Evolutionary conservation across 371 early-diverging fungal species (phyloP).

Genomic region (Mucor indicus): DNA sequence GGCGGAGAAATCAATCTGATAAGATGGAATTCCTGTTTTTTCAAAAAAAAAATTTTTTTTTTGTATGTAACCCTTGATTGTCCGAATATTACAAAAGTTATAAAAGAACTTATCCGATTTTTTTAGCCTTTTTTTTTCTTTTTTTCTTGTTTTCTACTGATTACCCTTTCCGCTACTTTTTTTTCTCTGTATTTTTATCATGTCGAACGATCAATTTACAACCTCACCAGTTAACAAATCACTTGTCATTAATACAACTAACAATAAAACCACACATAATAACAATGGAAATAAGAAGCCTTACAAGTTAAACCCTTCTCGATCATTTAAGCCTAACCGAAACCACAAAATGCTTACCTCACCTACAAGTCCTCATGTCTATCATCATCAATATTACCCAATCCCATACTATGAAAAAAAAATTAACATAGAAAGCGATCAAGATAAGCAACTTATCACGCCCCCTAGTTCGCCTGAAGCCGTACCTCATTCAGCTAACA

Average conservation of each 20-base stretch:
- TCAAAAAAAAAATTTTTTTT: constrained; percentile 1
- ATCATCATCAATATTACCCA: no score
- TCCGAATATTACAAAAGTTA: neutral
- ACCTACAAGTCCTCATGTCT: neutral
- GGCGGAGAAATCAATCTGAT: constrained; percentile 22
- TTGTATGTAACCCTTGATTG: constrained; percentile 1
- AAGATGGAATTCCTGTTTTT: constrained; percentile 17
- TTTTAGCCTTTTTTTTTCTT: neutral
- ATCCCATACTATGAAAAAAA: neutral
- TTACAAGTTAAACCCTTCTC: no score
- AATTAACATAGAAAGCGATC: neutral
- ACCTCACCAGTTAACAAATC: no score
- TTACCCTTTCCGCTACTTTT: no score
- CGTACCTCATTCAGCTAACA: neutral
- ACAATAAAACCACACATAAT: neutral
- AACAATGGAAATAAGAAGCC: neutral
- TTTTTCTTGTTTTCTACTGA: neutral
- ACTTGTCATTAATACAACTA: neutral
- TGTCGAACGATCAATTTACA: neutral
- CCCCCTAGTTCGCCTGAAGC: constrained; percentile 13
- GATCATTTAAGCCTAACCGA: no score
- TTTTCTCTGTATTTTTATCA: neutral
- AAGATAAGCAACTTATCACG: constrained; percentile 3
- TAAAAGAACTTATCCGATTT: neutral
- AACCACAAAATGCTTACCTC: neutral